Base-by-base conservation (phyloP, 208 protist species). In the Vickermania spadyakhi region DNA sequence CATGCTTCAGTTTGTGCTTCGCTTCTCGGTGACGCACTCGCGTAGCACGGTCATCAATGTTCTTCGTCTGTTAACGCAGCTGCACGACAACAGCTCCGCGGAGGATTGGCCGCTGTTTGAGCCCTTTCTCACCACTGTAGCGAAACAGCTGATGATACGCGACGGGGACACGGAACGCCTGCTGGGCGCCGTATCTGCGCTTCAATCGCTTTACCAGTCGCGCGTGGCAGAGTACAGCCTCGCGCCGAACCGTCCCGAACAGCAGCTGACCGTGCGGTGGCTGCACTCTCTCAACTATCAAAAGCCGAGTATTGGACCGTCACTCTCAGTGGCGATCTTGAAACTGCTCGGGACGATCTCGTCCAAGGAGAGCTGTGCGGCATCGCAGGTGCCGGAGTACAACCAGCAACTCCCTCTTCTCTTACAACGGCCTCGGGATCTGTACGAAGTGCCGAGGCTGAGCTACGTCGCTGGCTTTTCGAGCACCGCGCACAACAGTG, bases 321-420 rank as follows among this genome's bases (percentile, higher is more conserved):
- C 83, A 50, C 69, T 86, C 26, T 84, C 85, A 5, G 61, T 92
- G 27, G 81, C 77, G 28, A 74, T 89, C 25, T 60, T 92, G 54
- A 75, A 83, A 36, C 73, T 92, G 18, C 73, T 92, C 7, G 79
- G 81, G 29, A 92, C 81, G 14, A 87, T 92, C 69, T 82, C 77
- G 66, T 78, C 75, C 60, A 87, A 88, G 26, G 76, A 85, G 62
- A 72, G 81, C n/a, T n/a, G n/a, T n/a, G n/a, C n/a, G n/a, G n/a
- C n/a, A n/a, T 28, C 59, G 64, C 64, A 74, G 25, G 36, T 7
- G 36, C 27, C 61, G 5, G 68, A 75, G 30, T 59, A 67, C 45
- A 58, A 55, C 11, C 54, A 69, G 41, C 64, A 60, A 27, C 51
- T 73, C 29, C 70, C 76, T n/a, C 71, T 69, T 52, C 54, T 83